These are phyloP conservation scores for Ogataea degrootiae DNA, from an alignment of 805 yeast genomes.

Conservation along the genomic window DNA sequence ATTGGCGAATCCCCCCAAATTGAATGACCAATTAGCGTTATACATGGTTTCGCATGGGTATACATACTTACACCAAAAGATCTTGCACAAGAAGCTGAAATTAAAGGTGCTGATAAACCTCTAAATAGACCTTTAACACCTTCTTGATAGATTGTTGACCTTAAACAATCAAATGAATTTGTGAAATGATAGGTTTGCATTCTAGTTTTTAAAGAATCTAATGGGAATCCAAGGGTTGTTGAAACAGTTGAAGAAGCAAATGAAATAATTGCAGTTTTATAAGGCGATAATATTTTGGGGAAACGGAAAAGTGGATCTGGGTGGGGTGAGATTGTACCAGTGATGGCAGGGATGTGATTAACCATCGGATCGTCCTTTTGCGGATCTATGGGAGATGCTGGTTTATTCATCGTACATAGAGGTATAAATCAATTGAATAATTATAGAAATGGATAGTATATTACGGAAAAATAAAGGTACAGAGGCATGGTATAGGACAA, in stretches of 20 bases:
- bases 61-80: constrained; percentile 64
- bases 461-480: too few species aligned
- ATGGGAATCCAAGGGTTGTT: constrained; percentile 73
- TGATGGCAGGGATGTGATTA: constrained; percentile 47
- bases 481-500: too few species aligned
- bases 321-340: constrained; percentile 44
- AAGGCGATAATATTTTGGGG: constrained; percentile 46
- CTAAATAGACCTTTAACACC: constrained; percentile 70
- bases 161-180: constrained; percentile 53
- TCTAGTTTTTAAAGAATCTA: constrained; percentile 82
- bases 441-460: too few species aligned
- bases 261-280: constrained; percentile 55
- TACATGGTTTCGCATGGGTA: constrained; percentile 46
- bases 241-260: constrained; percentile 59
- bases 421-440: too few species aligned
- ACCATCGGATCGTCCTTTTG: background rate
- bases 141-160: constrained; percentile 50
- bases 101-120: constrained; percentile 70
- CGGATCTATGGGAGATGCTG: background rate
- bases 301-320: constrained; percentile 42
- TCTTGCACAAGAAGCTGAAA: constrained; percentile 60
- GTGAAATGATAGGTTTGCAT: constrained; percentile 73
- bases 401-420: background rate
- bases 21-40: constrained; percentile 10
- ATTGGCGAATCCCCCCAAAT: constrained; percentile 14